phyloP scores from a whole-genome alignment of 805 yeast species.

The Yarrowia phangngaensis region DNA sequence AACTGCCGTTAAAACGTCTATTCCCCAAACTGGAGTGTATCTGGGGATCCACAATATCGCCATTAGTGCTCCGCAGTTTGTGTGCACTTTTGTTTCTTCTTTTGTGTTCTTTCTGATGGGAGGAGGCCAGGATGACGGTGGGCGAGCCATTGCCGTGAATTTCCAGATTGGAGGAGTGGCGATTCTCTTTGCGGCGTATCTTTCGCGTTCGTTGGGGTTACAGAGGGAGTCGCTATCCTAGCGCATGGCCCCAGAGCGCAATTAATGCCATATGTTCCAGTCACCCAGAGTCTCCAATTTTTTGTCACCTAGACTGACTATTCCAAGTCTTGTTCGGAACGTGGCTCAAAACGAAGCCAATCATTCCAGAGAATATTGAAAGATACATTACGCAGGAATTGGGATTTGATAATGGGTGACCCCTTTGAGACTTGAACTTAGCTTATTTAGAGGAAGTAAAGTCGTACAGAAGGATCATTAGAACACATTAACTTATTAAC shows the following conservation, averaged over 20 bases:
- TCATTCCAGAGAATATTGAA: no score
- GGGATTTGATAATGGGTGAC: no score
- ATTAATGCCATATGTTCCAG: no score
- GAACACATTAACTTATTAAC: no score
- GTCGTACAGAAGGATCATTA: no score
- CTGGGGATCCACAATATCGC: slow-evolving; percentile 44
- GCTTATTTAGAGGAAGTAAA: no score
- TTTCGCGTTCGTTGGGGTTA: slow-evolving; percentile 11
- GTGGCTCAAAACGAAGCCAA: no score
- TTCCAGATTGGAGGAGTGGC: slow-evolving; percentile 41
- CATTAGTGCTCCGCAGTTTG: slow-evolving; percentile 42
- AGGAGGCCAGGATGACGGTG: slow-evolving; percentile 36
- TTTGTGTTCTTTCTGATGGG: slow-evolving; percentile 38
- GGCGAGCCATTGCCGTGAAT: slow-evolving; percentile 40
- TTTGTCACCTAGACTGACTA: no score
- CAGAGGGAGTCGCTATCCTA: slow-evolving; percentile 33
- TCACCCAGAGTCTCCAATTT: no score
- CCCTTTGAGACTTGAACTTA: no score
- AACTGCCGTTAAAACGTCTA: background rate
- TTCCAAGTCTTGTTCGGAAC: no score
- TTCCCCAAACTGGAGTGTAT: slow-evolving; percentile 39
- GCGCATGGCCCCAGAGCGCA: slow-evolving; percentile 37
- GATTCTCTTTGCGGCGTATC: slow-evolving; percentile 39
- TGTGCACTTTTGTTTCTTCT: slow-evolving; percentile 42
- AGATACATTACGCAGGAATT: no score